phyloP scores from a whole-genome alignment of 2,329 filamentous ascomycete genomes.

The Fusarium euwallaceae region DNA sequence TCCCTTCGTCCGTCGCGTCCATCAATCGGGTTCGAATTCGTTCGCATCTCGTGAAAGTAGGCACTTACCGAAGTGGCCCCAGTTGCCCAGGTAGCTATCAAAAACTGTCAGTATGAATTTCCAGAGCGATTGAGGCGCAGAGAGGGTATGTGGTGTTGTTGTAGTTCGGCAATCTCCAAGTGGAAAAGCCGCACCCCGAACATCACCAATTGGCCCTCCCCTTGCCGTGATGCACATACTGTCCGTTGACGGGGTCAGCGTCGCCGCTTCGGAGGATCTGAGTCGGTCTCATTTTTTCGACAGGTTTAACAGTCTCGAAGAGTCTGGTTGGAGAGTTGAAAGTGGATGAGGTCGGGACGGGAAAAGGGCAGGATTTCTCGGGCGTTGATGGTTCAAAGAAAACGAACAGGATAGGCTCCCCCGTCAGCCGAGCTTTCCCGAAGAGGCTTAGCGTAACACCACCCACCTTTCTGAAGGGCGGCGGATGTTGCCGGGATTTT shows the following conservation, averaged over 20 bases:
- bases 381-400: slow-evolving; percentile 44
- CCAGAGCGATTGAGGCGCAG: slow-evolving; percentile 18
- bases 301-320: slow-evolving; percentile 40
- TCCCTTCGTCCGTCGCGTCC: slow-evolving; percentile 42
- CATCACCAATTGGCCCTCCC: slow-evolving; percentile 36
- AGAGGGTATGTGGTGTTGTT: slow-evolving; percentile 23
- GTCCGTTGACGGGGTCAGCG: slow-evolving; percentile 53
- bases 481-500: slow-evolving; percentile 40
- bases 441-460: slow-evolving; percentile 49
- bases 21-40: slow-evolving; percentile 34
- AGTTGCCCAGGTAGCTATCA: slow-evolving; percentile 77
- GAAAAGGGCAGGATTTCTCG: slow-evolving; percentile 49
- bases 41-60: slow-evolving; percentile 29
- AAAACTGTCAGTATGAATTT: slow-evolving; percentile 42
- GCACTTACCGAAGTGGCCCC: slow-evolving; percentile 81
- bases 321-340: slow-evolving; percentile 36
- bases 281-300: slow-evolving; percentile 57
- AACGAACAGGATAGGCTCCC: slow-evolving; percentile 36
- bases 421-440: slow-evolving; percentile 53
- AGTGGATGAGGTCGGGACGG: slow-evolving; percentile 38
- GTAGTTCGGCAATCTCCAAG: slow-evolving; percentile 18
- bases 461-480: slow-evolving; percentile 30
- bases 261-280: slow-evolving; percentile 52
- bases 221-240: slow-evolving; percentile 49
- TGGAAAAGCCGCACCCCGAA: slow-evolving; percentile 52